A percentile compares a stretch with the other conserved stretches of the same genome.
These are phyloP conservation scores for Pilasporangium apinafurcum DNA, from an alignment of 352 stramenopile genomes.

Conservation along the genomic window DNA sequence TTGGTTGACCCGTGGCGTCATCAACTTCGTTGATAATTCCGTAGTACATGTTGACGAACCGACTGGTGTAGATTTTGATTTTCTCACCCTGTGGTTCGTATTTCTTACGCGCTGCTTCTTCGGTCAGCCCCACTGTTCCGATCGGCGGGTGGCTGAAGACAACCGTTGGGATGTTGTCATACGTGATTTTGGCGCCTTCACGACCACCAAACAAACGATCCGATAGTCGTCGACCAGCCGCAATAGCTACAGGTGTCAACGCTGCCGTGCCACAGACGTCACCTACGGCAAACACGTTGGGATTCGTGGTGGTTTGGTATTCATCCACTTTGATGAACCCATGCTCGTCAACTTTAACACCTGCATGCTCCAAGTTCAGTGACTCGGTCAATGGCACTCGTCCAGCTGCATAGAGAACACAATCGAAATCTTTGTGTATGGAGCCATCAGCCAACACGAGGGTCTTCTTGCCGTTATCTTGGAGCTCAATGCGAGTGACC, in stretches of 20 bases:
- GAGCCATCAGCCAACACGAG: constrained; percentile 38
- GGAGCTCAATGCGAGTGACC: constrained; percentile 27
- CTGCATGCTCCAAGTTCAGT: constrained; percentile 68
- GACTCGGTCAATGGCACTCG: constrained; percentile 34
- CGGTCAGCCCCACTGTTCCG: constrained; percentile 91
- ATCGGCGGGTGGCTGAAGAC: constrained; percentile 96
- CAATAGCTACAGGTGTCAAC: constrained; percentile 85
- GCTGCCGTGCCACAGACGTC: constrained; percentile 61
- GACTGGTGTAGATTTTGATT: constrained; percentile 91
- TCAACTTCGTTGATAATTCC: constrained; percentile 76
- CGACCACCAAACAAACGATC: constrained; percentile 86
- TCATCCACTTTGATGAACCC: constrained; percentile 86
- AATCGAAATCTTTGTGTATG: constrained; percentile 49
- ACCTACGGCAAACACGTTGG: constrained; percentile 76
- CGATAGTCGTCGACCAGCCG: constrained; percentile 70
- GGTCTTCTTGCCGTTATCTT: constrained; percentile 44
- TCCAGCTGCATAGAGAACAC: constrained; percentile 85
- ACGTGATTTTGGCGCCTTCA: constrained; percentile 57
- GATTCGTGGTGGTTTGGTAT: constrained; percentile 85
- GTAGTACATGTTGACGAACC: constrained; percentile 97
- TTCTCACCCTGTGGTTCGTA: constrained; percentile 88
- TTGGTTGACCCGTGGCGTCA: constrained; percentile 14
- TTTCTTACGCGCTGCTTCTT: constrained; percentile 83
- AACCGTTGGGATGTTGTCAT: constrained; percentile 92
- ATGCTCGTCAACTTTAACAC: constrained; percentile 47